Evolutionary conservation across 257 asterid genomes (phyloP).

Genomic region (Galeopsis tetrahit): DNA sequence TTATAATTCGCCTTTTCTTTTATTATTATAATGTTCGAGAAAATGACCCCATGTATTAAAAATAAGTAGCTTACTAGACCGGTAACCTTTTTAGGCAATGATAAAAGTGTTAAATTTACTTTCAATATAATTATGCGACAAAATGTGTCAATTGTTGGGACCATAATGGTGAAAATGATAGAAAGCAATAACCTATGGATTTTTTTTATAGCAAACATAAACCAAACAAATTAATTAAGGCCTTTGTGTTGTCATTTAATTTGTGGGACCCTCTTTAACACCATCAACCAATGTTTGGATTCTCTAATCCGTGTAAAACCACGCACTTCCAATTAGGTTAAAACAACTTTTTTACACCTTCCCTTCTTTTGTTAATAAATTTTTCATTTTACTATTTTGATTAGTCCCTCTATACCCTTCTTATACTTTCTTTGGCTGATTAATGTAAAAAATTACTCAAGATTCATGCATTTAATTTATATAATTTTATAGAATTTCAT

Average conservation of each 20-base stretch:
- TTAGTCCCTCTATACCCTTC: too few species aligned
- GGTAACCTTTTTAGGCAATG: slow-evolving; percentile 31
- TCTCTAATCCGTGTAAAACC: not conserved
- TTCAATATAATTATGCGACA: slow-evolving; percentile 35
- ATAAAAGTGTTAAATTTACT: slow-evolving; percentile 27
- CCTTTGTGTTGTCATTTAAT: slow-evolving; percentile 33
- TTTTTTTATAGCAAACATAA: slow-evolving; percentile 13
- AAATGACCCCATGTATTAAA: slow-evolving; percentile 31
- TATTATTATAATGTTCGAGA: not conserved
- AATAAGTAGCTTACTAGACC: slow-evolving; percentile 23
- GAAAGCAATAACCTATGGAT: slow-evolving; percentile 7
- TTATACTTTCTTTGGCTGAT: too few species aligned
- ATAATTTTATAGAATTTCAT: too few species aligned
- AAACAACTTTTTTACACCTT: too few species aligned
- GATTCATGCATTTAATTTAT: too few species aligned
- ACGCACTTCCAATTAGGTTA: not conserved
- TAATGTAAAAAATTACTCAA: too few species aligned
- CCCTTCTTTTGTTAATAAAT: too few species aligned
- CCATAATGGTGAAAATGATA: slow-evolving; percentile 28
- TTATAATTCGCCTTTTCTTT: not conserved
- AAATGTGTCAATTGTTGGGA: slow-evolving; percentile 35
- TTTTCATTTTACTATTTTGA: too few species aligned
- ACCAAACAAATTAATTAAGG: slow-evolving; percentile 25
- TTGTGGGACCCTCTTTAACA: slow-evolving; percentile 29
- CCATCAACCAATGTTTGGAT: not conserved